Evolutionary conservation across 495 filamentous ascomycete genomes (phyloP).

Genomic region (Cercophora samala): DNA sequence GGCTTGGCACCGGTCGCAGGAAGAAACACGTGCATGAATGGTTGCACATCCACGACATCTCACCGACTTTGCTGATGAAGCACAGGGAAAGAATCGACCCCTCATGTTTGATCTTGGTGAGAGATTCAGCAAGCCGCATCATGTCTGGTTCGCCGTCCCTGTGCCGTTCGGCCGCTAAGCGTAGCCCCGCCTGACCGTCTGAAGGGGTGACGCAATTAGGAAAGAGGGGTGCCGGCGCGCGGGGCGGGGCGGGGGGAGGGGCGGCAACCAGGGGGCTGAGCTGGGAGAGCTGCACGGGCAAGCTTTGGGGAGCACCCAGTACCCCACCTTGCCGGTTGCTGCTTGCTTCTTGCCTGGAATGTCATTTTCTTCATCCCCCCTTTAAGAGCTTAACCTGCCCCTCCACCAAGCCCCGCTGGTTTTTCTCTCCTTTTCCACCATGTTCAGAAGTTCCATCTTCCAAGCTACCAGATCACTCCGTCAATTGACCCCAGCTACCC

Average conservation of each 20-base stretch:
- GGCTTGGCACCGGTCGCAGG: background rate
- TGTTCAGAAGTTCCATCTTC: slow-evolving; percentile 6
- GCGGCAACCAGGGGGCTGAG: background rate
- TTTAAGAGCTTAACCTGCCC: slow-evolving; percentile 10
- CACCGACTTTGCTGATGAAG: background rate
- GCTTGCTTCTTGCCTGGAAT: background rate
- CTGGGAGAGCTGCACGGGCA: background rate
- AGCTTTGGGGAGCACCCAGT: background rate
- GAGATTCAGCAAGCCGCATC: too few species aligned
- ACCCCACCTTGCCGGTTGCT: background rate
- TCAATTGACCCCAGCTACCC: slow-evolving; percentile 16
- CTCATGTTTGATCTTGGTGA: background rate
- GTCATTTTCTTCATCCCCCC: slow-evolving; percentile 7
- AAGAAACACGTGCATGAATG: background rate
- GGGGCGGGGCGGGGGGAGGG: too few species aligned
- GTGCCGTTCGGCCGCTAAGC: background rate
- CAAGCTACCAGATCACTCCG: slow-evolving; percentile 12
- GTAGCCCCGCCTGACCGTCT: background rate
- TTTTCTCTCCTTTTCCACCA: slow-evolving; percentile 12
- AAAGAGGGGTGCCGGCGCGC: background rate
- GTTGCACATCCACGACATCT: background rate
- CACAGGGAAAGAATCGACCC: background rate
- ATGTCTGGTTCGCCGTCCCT: background rate
- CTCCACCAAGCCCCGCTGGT: slow-evolving; percentile 9
- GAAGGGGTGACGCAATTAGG: background rate